Percentiles rank a stretch among this genome's conserved stretches.
These are phyloP conservation scores for Neurospora sp. DNA, from an alignment of 2,329 filamentous ascomycete genomes.

Conservation along the genomic window DNA sequence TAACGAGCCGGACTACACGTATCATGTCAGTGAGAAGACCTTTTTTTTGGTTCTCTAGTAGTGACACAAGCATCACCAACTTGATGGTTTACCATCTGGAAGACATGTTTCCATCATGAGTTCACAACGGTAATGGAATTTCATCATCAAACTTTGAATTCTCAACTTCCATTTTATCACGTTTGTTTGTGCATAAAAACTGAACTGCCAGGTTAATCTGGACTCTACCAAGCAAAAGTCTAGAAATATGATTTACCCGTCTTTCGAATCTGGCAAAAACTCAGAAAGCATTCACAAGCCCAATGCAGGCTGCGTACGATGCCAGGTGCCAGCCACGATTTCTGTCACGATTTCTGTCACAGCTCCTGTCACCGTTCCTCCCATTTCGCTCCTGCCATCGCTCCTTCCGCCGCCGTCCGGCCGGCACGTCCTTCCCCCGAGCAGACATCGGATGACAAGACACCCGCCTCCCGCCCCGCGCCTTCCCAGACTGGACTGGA, in stretches of 20 bases:
- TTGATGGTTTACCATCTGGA: too few species aligned
- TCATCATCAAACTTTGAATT: not conserved
- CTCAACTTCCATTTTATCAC: too few species aligned
- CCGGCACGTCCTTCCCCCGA: not conserved
- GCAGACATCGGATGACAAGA: not conserved
- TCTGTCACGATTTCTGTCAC: not conserved
- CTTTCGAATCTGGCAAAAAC: too few species aligned
- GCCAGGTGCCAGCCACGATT: not conserved
- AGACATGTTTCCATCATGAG: not conserved
- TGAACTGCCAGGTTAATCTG: too few species aligned
- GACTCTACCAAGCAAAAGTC: too few species aligned
- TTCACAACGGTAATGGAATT: not conserved
- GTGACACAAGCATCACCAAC: not conserved
- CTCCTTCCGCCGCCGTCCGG: too few species aligned
- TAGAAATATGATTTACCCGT: too few species aligned
- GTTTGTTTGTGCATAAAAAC: too few species aligned
- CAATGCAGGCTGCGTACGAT: not conserved
- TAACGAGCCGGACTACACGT: not conserved
- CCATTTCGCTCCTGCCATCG: not conserved
- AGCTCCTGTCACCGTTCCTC: too few species aligned
- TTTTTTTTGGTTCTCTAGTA: not conserved
- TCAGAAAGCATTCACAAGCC: not conserved
- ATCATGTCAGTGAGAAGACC: not conserved
- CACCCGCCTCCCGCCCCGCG: not conserved
- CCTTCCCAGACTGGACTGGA: not conserved